Evolutionary conservation across 768 basidiomycete genomes (phyloP).

Genomic region (Tricholoma flavovirens): DNA sequence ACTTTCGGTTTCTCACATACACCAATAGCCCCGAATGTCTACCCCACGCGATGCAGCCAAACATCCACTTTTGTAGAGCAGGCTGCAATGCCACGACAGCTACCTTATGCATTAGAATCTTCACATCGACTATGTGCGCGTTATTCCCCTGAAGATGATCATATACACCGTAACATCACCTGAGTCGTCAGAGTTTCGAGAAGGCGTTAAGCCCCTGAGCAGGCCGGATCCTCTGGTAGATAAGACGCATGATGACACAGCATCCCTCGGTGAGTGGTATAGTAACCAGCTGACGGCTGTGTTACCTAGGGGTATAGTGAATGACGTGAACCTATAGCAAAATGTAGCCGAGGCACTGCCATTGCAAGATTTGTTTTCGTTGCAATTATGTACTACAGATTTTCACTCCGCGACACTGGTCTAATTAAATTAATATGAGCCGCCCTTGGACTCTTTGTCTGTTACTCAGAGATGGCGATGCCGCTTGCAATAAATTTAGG

Average conservation of each 20-base stretch:
- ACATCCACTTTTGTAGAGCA: not conserved
- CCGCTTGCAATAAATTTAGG: not conserved
- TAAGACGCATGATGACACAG: too few species aligned
- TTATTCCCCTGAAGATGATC: not conserved
- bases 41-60: not conserved
- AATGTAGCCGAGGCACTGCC: not conserved
- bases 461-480: not conserved
- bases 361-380: not conserved
- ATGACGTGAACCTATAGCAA: not conserved
- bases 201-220: not conserved
- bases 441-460: not conserved
- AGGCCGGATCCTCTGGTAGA: too few species aligned
- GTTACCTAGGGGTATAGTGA: not conserved
- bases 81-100: not conserved
- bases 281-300: not conserved
- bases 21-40: not conserved
- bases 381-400: not conserved
- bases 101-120: not conserved
- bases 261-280: not conserved
- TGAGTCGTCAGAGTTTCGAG: not conserved
- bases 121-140: not conserved
- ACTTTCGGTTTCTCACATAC: not conserved
- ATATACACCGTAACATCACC: not conserved
- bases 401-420: not conserved
- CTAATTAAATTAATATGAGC: not conserved